Evolutionary conservation across 2,329 filamentous ascomycete species (phyloP).

Genomic region (Colletotrichum tamarilloi): DNA sequence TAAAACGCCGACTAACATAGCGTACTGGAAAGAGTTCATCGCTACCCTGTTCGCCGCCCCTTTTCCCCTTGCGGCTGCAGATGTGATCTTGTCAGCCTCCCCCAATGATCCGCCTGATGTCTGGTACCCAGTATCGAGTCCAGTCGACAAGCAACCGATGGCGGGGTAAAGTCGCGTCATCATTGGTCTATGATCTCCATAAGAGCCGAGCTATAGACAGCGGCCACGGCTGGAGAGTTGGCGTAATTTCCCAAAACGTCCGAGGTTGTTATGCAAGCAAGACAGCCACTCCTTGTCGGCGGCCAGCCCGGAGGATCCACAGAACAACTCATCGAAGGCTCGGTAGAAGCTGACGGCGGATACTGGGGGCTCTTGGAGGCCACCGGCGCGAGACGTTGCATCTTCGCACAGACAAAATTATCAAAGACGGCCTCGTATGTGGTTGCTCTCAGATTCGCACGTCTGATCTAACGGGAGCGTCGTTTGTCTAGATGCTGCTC

Average conservation of each 20-base stretch:
- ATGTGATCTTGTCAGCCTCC: slow-evolving; percentile 33
- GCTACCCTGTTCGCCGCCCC: slow-evolving; percentile 19
- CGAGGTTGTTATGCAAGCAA: slow-evolving; percentile 55
- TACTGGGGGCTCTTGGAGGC: slow-evolving; percentile 25
- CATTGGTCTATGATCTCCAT: slow-evolving; percentile 47
- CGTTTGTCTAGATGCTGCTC: background rate
- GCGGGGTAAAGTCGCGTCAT: slow-evolving; percentile 44
- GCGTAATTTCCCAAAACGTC: slow-evolving; percentile 58
- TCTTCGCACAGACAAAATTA: slow-evolving; percentile 28
- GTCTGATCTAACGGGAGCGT: slow-evolving; percentile 27
- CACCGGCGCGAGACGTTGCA: slow-evolving; percentile 23
- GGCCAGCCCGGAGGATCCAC: slow-evolving; percentile 47
- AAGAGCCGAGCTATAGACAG: slow-evolving; percentile 51
- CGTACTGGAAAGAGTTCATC: slow-evolving; percentile 24
- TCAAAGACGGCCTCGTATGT: slow-evolving; percentile 9
- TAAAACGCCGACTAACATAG: slow-evolving; percentile 32
- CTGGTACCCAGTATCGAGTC: slow-evolving; percentile 22
- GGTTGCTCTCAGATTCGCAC: slow-evolving; percentile 7
- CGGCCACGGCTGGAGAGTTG: slow-evolving; percentile 48
- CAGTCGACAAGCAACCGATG: slow-evolving; percentile 29
- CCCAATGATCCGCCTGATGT: slow-evolving; percentile 22
- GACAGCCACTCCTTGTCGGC: slow-evolving; percentile 41
- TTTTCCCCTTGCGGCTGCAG: slow-evolving; percentile 27
- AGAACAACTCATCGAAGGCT: slow-evolving; percentile 56
- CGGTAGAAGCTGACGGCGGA: slow-evolving; percentile 35